Base-by-base conservation (phyloP, 805 yeast genomes). In the Lachancea quebecensis region DNA sequence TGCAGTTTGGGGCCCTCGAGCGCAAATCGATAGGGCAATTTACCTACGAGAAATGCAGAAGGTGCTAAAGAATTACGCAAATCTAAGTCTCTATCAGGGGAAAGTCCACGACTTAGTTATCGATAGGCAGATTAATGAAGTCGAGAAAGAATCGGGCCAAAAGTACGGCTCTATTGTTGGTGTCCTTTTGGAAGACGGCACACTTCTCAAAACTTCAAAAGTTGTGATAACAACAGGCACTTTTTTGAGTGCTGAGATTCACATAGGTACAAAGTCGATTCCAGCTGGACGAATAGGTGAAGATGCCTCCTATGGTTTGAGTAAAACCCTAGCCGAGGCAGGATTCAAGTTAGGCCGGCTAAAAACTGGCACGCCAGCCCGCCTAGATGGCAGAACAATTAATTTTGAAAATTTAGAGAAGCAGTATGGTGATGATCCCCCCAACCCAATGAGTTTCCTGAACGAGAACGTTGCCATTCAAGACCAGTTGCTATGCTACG, bases 1-100 rank as follows among this genome's bases (percentile, higher is more conserved):
- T n/a, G 99, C 99, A 0, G 98, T 91, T 1, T 95, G 97, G 87
- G 98, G 99, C 0, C 97, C 96, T 7, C 68, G 99, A 48, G 96
- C 96, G 1, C 99, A 93, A 66, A 91, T 93, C 28, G 99, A 93
- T 64, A 71, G 99, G 51, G 69, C 77, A 38, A 72, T 91, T 1
- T 93, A 93, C 61, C 67, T 83, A 54, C 57, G 62, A 12, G 89
- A 85, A 56, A 89, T 93, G 97, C 95, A 86, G 58, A 56, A 65
- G 2, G 81, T 72, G 46, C 69, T 93, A 17, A 59, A 65, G 35
- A 62, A 66, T 49, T 82, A 82, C 60, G 70, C 89, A 49, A 64
- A 69, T 8, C 75, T 89, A 11, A 44, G 46, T 3, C 49, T 80
- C 42, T 41, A 77, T 44, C 81, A 85, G 56, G 95, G 83, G 4